Evolutionary conservation across 371 early-diverging fungal genomes (phyloP).

Genomic region (Saksenaea vasiformis): DNA sequence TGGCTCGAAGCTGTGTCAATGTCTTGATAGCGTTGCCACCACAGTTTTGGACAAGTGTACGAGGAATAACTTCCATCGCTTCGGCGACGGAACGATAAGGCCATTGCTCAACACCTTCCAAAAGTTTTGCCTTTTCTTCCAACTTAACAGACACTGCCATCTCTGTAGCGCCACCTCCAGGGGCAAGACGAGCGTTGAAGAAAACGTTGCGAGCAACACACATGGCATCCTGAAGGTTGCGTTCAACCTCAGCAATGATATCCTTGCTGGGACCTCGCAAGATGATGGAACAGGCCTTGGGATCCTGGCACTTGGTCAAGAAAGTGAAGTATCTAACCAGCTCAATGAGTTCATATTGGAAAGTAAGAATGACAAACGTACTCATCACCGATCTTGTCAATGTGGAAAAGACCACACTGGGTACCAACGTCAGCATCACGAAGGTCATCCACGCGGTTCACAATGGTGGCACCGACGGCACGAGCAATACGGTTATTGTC

Average conservation of each 20-base stretch:
- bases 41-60: conserved; percentile 98
- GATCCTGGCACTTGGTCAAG: conserved; percentile 93
- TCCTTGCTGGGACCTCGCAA: conserved; percentile 99
- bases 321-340: conserved; percentile 82
- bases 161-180: conserved; percentile 99
- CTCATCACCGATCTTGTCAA: conserved; percentile 99
- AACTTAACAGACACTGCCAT: conserved; percentile 96
- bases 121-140: conserved; percentile 85
- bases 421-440: conserved; percentile 96
- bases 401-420: conserved; percentile 93
- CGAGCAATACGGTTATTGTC: conserved; percentile 99
- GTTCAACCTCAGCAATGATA: conserved; percentile 98
- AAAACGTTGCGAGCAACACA: conserved; percentile 98
- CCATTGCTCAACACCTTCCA: conserved; percentile 95
- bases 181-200: conserved; percentile 90
- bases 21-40: conserved; percentile 97
- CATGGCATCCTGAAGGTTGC: conserved; percentile 99
- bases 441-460: conserved; percentile 97
- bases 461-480: conserved; percentile 97
- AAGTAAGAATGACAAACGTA: conserved; percentile 34
- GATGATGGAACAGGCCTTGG: conserved; percentile 99
- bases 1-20: conserved; percentile 93
- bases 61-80: conserved; percentile 98
- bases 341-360: neutral
- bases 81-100: conserved; percentile 95